Base-by-base conservation (phyloP, 2,329 filamentous ascomycete species). In the Chaetomium strumarium region DNA sequence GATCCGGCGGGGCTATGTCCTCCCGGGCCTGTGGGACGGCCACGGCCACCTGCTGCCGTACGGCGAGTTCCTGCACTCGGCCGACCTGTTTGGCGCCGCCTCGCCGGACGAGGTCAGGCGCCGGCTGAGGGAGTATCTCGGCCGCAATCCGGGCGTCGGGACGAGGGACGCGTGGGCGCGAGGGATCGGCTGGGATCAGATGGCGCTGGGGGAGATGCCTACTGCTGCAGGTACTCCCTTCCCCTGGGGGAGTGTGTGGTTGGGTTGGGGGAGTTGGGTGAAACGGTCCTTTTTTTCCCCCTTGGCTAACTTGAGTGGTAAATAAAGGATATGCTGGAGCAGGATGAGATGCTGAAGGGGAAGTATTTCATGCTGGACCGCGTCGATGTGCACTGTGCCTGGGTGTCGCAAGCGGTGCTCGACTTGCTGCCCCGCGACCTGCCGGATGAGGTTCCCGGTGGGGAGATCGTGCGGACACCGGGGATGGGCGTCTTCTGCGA, bases 131-230 rank as follows among this genome's bases (percentile, higher is more conserved):
- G 62, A 63, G 1, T 86, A 85, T 56, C 65, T 82, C 20, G 63
- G 60, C 0, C 59, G 63, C 4, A 74, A 83, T 56, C 72, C 77
- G 0, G 74, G 69, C 0, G 73, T 73, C 10, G 84, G 83, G 1
- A 73, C 73, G 0, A 70, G 68, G 33, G 68, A 75, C 7, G 74
- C 81, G 50, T 88, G 85, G 85, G 67, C 86, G 42, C 72, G 83
- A 51, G 85, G 85, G 0, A 74, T 85, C 13, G 85, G 85, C 1
- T 88, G 85, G 85, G 84, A 88, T 62, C 85, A 88, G 68, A 80
- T 79, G 53, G 72, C 74, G 19, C 78, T 86, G 62, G 79, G 80
- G 2, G 75, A 75, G 6, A 84, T 85, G 83, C 85, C 85, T 8
- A 81, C 77, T 33, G 80, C 84, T 60, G 79, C 81, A 67, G 62